A percentile compares a stretch with the other conserved stretches of the same genome.
phyloP scores from a whole-genome alignment of 129 eudicot species.

The Scalesia atractyloides region DNA sequence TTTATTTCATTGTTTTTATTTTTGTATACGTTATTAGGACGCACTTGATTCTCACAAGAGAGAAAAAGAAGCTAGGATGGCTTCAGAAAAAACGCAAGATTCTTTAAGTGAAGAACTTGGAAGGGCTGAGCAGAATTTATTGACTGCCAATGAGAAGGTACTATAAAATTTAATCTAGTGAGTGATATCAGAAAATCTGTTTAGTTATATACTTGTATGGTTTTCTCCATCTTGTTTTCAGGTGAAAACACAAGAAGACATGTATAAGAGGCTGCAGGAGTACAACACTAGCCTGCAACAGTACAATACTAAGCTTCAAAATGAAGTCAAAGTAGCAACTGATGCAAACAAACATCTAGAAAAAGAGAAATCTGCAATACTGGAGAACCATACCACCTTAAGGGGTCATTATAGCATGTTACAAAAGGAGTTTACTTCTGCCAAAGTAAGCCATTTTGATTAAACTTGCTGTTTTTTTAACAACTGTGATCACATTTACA shows the following conservation, averaged over 20 bases:
- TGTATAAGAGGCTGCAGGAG: slow-evolving; percentile 59
- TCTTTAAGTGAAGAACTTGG: slow-evolving; percentile 46
- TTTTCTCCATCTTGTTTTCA: slow-evolving; percentile 22
- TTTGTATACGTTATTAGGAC: slow-evolving; percentile 30
- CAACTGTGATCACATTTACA: too few relatives aligned
- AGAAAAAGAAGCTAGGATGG: slow-evolving; percentile 51
- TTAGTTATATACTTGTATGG: slow-evolving; percentile 1
- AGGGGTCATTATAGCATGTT: slow-evolving; percentile 54
- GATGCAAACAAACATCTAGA: slow-evolving; percentile 56
- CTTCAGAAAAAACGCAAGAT: slow-evolving; percentile 48
- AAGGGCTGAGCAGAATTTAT: slow-evolving; percentile 46
- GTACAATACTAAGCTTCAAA: slow-evolving; percentile 60
- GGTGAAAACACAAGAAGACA: slow-evolving; percentile 47
- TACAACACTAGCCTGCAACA: slow-evolving; percentile 65
- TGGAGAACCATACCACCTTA: slow-evolving; percentile 50
- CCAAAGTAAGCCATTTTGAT: slow-evolving; percentile 35
- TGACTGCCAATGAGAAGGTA: slow-evolving; percentile 52
- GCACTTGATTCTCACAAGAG: slow-evolving; percentile 41
- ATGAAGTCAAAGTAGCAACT: slow-evolving; percentile 49
- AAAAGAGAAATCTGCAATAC: slow-evolving; percentile 52
- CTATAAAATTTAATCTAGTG: neutral
- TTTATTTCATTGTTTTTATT: slow-evolving; percentile 4
- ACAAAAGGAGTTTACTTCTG: slow-evolving; percentile 56
- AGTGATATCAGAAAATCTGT: neutral
- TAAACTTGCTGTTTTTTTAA: neutral